Evolutionary conservation across 2,329 filamentous ascomycete genomes (phyloP).

Genomic region (Claviceps cyperi): DNA sequence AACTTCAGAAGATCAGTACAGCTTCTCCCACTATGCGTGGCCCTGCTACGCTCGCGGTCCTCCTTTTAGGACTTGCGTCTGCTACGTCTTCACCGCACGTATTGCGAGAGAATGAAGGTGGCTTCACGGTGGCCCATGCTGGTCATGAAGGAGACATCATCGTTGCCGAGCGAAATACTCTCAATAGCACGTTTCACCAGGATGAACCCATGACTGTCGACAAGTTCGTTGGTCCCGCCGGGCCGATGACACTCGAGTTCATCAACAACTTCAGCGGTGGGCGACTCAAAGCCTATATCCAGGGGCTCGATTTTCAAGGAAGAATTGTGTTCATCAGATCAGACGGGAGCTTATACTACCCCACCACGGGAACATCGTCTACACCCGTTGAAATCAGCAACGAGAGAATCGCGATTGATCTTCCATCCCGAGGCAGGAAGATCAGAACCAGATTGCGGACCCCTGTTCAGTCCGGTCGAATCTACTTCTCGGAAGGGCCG

Average conservation of each 20-base stretch:
- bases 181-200: constrained; percentile 22
- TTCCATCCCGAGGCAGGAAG: constrained; percentile 23
- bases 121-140: constrained; percentile 18
- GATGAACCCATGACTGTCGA: constrained; percentile 4
- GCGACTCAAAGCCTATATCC: constrained; percentile 29
- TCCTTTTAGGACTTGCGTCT: constrained; percentile 10
- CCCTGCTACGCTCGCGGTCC: constrained; percentile 6
- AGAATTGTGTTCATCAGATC: constrained; percentile 28
- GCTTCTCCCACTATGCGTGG: not conserved
- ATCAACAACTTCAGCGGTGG: constrained; percentile 29
- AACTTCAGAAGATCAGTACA: not conserved
- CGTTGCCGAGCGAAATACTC: constrained; percentile 23
- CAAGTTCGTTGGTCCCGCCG: not conserved
- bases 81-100: constrained; percentile 7
- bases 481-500: constrained; percentile 30
- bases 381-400: constrained; percentile 22
- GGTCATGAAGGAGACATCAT: constrained; percentile 19
- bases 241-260: constrained; percentile 17
- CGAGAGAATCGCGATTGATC: constrained; percentile 26
- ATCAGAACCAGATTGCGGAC: constrained; percentile 25
- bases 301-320: constrained; percentile 25
- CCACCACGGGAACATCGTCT: constrained; percentile 20
- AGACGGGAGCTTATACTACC: constrained; percentile 28
- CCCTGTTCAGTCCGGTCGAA: constrained; percentile 25
- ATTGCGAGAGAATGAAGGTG: constrained; percentile 2